Evolutionary conservation across 192 early-diverging fungal genomes (phyloP), one percentile per base, ranked within the genome.

Genomic region (Coemansia erecta): DNA sequence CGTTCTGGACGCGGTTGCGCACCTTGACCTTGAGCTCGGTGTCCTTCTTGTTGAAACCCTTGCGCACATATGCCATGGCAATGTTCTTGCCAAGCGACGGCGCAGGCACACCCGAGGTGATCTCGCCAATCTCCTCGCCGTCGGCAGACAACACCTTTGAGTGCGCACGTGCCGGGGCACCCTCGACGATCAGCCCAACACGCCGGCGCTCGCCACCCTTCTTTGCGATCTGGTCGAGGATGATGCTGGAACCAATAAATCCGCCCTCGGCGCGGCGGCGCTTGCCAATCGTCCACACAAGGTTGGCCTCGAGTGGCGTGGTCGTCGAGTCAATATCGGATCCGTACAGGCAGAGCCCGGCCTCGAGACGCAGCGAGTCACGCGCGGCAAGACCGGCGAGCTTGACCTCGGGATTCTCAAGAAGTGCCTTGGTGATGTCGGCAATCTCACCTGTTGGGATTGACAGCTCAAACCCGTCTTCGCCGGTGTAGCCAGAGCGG

Each of bases 401-500:
- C 77, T 92, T 85, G 43, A 97, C 93, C 57, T 82, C 85, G 10
- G 87, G 83, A 60, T 89, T 74, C 24, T 66, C 77, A 39, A 97
- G 66, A 26, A 93, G 73, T 35, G 77, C 47, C 58, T 90, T 79
- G 28, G 91, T 86, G 45, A 98, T 77, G 44, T 61, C 64, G 15
- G 84, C 83, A 11, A 85, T 85, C 28, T 91, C 87, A 53, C 66
- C 63, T 41, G 90, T 85, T 15, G 92, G 87, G 42, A 98, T 87
- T 11, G 92, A 93, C 63, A 98, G 88, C 90, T 98, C 97, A 67
- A 99, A 98, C 12, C 97, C 97, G 80, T 99, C 97, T 78, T 99
- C 97, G 58, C 97, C 97, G 57, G 97, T 99, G 82, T 99, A 99
- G 12, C 97, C 97, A 24, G 92, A 95, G 23, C 97, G 88, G 17